These are phyloP conservation scores for Hygrophorus pudorinus DNA, from an alignment of 768 basidiomycete species.

Conservation along the genomic window DNA sequence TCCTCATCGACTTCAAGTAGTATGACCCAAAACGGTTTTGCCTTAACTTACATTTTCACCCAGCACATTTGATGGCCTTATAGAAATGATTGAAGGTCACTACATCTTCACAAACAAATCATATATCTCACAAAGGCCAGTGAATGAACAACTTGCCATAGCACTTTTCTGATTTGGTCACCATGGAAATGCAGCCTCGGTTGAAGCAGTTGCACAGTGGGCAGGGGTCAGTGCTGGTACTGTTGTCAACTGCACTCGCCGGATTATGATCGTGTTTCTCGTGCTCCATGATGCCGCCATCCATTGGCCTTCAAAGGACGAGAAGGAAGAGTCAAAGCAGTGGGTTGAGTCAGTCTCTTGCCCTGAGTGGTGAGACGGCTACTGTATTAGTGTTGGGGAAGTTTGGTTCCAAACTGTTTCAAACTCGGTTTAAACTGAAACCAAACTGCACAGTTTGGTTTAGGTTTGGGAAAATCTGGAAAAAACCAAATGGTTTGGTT, in stretches of 20 bases:
- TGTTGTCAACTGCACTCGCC: constrained; percentile 13
- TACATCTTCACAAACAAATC: constrained; percentile 18
- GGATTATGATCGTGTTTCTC: constrained; percentile 13
- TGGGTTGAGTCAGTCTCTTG: constrained; percentile 15
- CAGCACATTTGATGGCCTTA: constrained; percentile 15
- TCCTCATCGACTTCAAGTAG: constrained; percentile 14
- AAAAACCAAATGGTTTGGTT: too few relatives aligned
- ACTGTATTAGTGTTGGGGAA: too few relatives aligned
- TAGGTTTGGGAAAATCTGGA: too few relatives aligned
- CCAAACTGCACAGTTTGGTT: too few relatives aligned
- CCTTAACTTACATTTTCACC: constrained; percentile 17
- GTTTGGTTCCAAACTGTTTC: too few relatives aligned
- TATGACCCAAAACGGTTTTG: constrained; percentile 15
- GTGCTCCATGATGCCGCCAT: constrained; percentile 11
- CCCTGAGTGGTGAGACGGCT: constrained; percentile 19
- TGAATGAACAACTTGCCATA: constrained; percentile 23
- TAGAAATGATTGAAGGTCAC: constrained; percentile 13
- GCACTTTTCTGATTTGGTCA: constrained; percentile 18
- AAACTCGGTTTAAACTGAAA: too few relatives aligned
- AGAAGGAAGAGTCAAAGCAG: constrained; percentile 16
- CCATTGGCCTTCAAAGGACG: constrained; percentile 11
- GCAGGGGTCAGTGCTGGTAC: constrained; percentile 14
- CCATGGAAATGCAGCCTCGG: constrained; percentile 19
- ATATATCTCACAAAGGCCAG: constrained; percentile 13
- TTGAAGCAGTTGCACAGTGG: constrained; percentile 17